Percentiles rank a stretch among this genome's conserved stretches.
Evolutionary conservation across 2,329 filamentous ascomycete species (phyloP).

Genomic region (Tricladium varicosporioides): DNA sequence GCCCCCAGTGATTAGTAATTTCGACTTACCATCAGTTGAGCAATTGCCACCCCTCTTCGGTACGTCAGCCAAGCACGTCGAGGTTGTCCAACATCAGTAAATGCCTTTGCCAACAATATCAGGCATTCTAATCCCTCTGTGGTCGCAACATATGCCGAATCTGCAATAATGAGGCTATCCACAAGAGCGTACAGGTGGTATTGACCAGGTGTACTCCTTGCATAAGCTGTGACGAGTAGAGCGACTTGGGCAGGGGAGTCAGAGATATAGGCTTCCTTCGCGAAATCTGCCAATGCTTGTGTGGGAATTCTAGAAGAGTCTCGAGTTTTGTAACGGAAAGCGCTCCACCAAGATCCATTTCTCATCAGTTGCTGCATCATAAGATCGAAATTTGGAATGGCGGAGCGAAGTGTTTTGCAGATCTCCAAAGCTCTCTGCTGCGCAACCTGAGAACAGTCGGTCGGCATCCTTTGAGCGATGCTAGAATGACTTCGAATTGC

Average conservation of each 20-base stretch:
- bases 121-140: slow-evolving; percentile 44
- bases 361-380: not conserved
- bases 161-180: slow-evolving; percentile 40
- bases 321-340: slow-evolving; percentile 1
- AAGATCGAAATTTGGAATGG: slow-evolving; percentile 1
- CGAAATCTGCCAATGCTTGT: slow-evolving; percentile 34
- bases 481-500: not conserved
- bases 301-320: slow-evolving; percentile 13
- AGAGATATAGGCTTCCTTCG: slow-evolving; percentile 36
- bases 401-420: slow-evolving; percentile 1
- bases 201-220: slow-evolving; percentile 32
- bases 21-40: slow-evolving; percentile 35
- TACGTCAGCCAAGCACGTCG: slow-evolving; percentile 42
- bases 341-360: slow-evolving; percentile 4
- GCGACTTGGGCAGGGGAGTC: slow-evolving; percentile 40
- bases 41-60: slow-evolving; percentile 40
- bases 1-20: too few relatives aligned
- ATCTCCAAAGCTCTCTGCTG: not conserved
- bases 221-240: slow-evolving; percentile 38
- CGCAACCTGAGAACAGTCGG: not conserved
- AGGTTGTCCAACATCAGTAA: slow-evolving; percentile 44
- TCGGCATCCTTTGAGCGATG: not conserved
- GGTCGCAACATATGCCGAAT: slow-evolving; percentile 40
- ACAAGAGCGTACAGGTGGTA: slow-evolving; percentile 23
- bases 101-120: slow-evolving; percentile 42